phyloP scores from a whole-genome alignment of 1,139 yeast genomes.

The Suhomyces bribrorum region DNA sequence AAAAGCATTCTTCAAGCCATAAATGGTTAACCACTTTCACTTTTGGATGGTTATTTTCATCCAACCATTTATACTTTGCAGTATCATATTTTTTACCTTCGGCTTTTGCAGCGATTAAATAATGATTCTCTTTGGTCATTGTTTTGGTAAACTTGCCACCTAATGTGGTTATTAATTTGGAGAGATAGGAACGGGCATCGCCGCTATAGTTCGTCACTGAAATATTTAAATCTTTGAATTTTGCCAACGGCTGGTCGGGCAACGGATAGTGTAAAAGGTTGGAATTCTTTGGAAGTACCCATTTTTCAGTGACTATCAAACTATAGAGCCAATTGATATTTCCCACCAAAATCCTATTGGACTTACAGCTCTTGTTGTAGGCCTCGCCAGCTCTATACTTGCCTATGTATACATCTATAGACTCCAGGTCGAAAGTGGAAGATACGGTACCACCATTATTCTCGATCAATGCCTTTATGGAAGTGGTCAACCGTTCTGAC shows the following conservation, averaged over 20 bases:
- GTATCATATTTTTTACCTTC: conserved; percentile 75
- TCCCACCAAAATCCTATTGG: conserved; percentile 50
- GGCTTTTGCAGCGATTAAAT: conserved; percentile 67
- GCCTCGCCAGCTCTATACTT: conserved; percentile 60
- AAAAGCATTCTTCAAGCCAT: conserved; percentile 87
- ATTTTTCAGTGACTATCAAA: conserved; percentile 55
- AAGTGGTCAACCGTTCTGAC: conserved; percentile 30
- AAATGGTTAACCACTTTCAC: conserved; percentile 68
- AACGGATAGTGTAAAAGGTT: conserved; percentile 72
- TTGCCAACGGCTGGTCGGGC: conserved; percentile 54
- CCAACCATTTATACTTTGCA: conserved; percentile 61
- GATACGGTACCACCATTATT: conserved; percentile 35
- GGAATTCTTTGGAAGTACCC: conserved; percentile 56
- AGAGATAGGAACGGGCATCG: conserved; percentile 73
- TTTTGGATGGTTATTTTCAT: conserved; percentile 29
- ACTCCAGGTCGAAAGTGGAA: conserved; percentile 19
- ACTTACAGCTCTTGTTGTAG: conserved; percentile 28
- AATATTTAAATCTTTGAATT: conserved; percentile 53
- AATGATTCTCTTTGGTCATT: conserved; percentile 67
- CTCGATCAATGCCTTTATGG: conserved; percentile 30
- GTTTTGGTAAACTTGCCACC: conserved; percentile 82
- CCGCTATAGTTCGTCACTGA: conserved; percentile 84
- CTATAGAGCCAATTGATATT: conserved; percentile 75
- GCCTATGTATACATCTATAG: conserved; percentile 66
- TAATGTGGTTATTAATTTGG: conserved; percentile 59